Evolutionary conservation across 2,329 filamentous ascomycete genomes (phyloP).

Genomic region (Clonostachys solani): DNA sequence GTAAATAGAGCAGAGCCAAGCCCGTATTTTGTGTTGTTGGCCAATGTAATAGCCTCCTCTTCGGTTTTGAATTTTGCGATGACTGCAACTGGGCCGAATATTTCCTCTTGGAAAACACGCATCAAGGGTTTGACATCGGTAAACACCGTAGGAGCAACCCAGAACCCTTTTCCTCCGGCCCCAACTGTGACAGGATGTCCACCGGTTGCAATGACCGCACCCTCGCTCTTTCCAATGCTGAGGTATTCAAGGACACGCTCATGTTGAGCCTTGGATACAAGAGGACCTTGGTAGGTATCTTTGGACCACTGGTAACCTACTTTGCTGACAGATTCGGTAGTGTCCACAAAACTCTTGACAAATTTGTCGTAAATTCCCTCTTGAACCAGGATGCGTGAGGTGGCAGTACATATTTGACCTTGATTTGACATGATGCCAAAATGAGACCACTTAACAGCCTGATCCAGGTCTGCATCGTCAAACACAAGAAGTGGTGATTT

Average conservation of each 20-base stretch:
- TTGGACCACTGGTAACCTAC: slow-evolving; percentile 63
- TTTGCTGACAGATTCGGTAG: slow-evolving; percentile 48
- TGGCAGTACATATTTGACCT: slow-evolving; percentile 57
- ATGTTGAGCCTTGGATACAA: slow-evolving; percentile 60
- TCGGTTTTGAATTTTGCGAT: slow-evolving; percentile 11
- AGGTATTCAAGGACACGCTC: slow-evolving; percentile 64
- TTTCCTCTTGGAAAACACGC: slow-evolving; percentile 14
- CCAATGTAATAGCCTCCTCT: slow-evolving; percentile 12
- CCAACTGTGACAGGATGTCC: slow-evolving; percentile 1
- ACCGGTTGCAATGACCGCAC: slow-evolving; percentile 44
- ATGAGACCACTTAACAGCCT: slow-evolving; percentile 47
- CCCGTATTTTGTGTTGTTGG: slow-evolving; percentile 40
- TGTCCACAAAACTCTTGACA: slow-evolving; percentile 52
- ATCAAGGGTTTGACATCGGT: slow-evolving; percentile 11
- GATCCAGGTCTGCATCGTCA: slow-evolving; percentile 54
- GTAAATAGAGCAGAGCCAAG: slow-evolving; percentile 51
- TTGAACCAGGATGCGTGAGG: slow-evolving; percentile 57
- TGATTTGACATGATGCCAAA: slow-evolving; percentile 47
- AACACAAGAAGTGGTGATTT: slow-evolving; percentile 56
- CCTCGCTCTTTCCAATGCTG: slow-evolving; percentile 18
- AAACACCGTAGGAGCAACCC: slow-evolving; percentile 15
- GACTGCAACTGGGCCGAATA: slow-evolving; percentile 16
- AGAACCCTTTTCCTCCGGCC: slow-evolving; percentile 11
- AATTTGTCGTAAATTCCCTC: slow-evolving; percentile 54
- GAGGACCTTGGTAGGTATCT: slow-evolving; percentile 63